phyloP scores from a whole-genome alignment of 129 eudicot species.

The Flaveria trinervia region DNA sequence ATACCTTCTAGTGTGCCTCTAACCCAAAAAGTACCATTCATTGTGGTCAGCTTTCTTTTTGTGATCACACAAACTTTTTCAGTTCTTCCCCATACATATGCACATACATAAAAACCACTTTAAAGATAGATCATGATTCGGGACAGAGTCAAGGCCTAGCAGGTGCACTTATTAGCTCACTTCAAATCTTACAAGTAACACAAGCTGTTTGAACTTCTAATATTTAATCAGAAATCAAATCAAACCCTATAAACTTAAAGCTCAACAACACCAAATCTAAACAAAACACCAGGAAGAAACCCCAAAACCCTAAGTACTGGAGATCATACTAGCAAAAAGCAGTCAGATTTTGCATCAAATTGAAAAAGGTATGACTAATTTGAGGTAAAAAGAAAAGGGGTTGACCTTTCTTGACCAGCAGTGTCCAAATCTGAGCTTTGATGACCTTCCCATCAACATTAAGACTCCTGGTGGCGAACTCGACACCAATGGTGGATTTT shows the following conservation, averaged over 20 bases:
- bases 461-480: slow-evolving; percentile 75
- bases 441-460: slow-evolving; percentile 71
- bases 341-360: neutral
- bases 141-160: neutral
- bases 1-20: neutral
- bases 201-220: neutral
- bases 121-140: neutral
- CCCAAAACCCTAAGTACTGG: slow-evolving; percentile 9
- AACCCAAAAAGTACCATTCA: slow-evolving; percentile 17
- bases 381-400: neutral
- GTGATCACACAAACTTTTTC: slow-evolving; percentile 12
- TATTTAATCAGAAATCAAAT: neutral
- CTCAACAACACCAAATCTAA: neutral
- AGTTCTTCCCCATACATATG: neutral
- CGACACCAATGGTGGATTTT: slow-evolving; percentile 80
- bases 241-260: slow-evolving; percentile 1
- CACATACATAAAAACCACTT: neutral
- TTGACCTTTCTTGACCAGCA: slow-evolving; percentile 82
- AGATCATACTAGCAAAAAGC: neutral
- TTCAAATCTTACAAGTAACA: neutral
- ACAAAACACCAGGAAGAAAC: neutral
- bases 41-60: slow-evolving; percentile 9
- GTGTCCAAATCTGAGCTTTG: slow-evolving; percentile 91
- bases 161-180: slow-evolving; percentile 1
- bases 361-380: slow-evolving; percentile 5